Percentiles rank a stretch among this genome's conserved stretches.
Conservation (phyloP, 2,329 filamentous ascomycete genomes). For the Colletotrichum sp. region DNA sequence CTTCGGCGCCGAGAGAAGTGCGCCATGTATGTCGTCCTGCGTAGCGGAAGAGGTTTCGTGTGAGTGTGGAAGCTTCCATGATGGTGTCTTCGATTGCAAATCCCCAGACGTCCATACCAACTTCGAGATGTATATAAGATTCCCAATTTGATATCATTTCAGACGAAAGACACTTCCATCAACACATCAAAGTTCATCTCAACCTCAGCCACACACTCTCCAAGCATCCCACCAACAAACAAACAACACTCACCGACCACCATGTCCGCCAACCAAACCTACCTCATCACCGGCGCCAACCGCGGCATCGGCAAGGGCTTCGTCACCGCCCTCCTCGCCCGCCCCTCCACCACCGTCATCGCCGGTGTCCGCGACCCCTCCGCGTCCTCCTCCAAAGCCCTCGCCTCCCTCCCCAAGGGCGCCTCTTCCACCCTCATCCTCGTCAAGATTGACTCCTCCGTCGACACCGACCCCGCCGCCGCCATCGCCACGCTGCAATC, state of each 20-base stretch:
- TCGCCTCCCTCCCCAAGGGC: constrained; percentile 39
- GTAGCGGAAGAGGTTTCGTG: background rate
- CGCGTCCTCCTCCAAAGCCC: constrained; percentile 27
- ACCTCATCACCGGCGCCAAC: constrained; percentile 38
- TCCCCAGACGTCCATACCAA: accelerated
- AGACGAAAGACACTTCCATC: background rate
- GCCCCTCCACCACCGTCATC: constrained; percentile 36
- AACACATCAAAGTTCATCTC: background rate
- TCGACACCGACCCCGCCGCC: constrained; percentile 33
- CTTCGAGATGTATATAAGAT: background rate
- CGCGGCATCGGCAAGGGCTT: constrained; percentile 15
- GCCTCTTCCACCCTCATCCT: constrained; percentile 40
- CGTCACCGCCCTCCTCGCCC: background rate
- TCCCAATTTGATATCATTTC: accelerated
- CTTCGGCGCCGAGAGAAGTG: background rate
- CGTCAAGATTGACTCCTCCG: constrained; percentile 44
- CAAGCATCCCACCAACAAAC: background rate
- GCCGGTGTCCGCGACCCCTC: constrained; percentile 41
- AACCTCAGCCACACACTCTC: background rate
- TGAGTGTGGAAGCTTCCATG: background rate
- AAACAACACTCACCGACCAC: accelerated
- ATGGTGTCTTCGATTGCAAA: background rate
- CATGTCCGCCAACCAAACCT: constrained; percentile 34
- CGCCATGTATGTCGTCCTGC: background rate
- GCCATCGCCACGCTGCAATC: constrained; percentile 33